phyloP scores from a whole-genome alignment of 116 monocot genomes.

The Iris pallida region DNA sequence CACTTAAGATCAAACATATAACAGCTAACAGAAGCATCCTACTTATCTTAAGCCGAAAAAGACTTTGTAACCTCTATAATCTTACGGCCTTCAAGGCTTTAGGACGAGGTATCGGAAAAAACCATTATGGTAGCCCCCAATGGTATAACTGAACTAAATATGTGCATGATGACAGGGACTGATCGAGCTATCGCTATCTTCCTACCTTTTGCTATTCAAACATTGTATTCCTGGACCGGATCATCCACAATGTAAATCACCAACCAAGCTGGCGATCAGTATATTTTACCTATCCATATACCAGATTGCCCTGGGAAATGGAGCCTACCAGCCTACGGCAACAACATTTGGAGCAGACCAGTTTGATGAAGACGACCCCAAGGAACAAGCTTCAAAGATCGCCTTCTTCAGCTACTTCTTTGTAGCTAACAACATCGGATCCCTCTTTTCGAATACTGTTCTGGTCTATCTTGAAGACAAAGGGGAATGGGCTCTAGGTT shows the following conservation, averaged over 20 bases:
- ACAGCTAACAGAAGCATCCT: no score
- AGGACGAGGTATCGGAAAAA: no score
- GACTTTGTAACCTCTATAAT: no score
- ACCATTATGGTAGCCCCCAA: background rate
- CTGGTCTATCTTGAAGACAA: constrained; percentile 33
- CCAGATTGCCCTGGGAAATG: constrained; percentile 42
- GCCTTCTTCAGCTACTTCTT: constrained; percentile 48
- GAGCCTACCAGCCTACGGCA: constrained; percentile 30
- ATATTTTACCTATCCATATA: constrained; percentile 40
- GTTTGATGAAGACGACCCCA: constrained; percentile 27
- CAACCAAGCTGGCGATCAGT: constrained; percentile 10
- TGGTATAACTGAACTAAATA: background rate
- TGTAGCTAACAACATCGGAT: constrained; percentile 36
- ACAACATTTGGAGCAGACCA: constrained; percentile 39
- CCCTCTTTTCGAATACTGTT: constrained; percentile 33
- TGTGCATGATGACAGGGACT: constrained; percentile 24
- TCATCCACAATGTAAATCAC: constrained; percentile 18
- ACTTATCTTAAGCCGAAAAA: no score
- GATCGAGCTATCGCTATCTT: constrained; percentile 30
- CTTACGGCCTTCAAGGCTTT: no score
- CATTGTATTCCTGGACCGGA: constrained; percentile 14
- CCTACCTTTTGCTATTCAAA: constrained; percentile 27
- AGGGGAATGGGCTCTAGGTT: constrained; percentile 30
- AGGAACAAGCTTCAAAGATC: constrained; percentile 27
- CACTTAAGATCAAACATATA: no score